Evolutionary conservation across 2,329 filamentous ascomycete genomes (phyloP), one percentile per base, ranked within the genome.

Genomic region (Calonectria crousiana): DNA sequence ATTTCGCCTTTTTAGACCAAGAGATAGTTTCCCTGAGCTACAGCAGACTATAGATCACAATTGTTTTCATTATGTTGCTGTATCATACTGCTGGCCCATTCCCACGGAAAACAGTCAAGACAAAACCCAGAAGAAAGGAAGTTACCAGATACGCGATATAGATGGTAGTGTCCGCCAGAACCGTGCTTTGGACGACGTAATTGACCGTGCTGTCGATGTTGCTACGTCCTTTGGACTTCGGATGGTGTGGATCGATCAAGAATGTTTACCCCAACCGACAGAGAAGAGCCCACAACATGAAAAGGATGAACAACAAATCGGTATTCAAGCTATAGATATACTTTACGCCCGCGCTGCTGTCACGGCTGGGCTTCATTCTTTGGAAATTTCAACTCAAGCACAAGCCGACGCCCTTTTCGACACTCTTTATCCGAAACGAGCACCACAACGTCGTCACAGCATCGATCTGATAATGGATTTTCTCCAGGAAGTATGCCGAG

Each of bases 191-290:
- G 68, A 71, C 26, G 28, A 38, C 18, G 56, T 71, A 3, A n/a
- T 71, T 28, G 41, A 71, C 32, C 68, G 58, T 10, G 58, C 68
- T 26, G 58, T 71, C 18, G 68, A 71, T 32, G 53, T 47, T 13
- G 68, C 68, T 1, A 71, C 6, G 13, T 52, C 68, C 16, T 20
- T 52, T 23, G 56, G 56, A 5, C 56, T 71, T 44, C 68, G 68
- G 3, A 64, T 71, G 56, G 56, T 71, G 2, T 71, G 68, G 68
- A 71, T 71, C 28, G 68, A 71, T n/a, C 53, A 71, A 26, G 68
- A 71, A 36, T 71, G 68, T 23, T 26, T 71, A 6, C 68, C 68
- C 3, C 68, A 71, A 13, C 67, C 67, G 4, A 38, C 26, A 8
- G 68, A 71, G 0, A 20, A 30, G 3, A 65, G 68, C 20, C 30